phyloP scores from a whole-genome alignment of 768 basidiomycete species.

The Termitomyces sp. region DNA sequence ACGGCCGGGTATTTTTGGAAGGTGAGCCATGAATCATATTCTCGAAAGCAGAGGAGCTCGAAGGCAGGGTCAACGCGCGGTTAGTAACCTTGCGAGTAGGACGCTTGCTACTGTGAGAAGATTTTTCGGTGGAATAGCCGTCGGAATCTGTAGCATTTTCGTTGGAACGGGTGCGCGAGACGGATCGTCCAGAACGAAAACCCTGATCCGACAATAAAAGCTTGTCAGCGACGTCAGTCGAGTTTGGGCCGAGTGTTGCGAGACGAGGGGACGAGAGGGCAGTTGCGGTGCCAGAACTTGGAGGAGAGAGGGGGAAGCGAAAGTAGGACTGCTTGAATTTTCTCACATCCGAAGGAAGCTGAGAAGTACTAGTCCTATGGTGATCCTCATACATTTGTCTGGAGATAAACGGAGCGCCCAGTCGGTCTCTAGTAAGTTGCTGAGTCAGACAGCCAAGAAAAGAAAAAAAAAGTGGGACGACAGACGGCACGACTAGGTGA shows the following conservation, averaged over 20 bases:
- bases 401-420: slow-evolving; percentile 10
- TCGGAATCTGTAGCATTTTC: slow-evolving; percentile 37
- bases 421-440: background rate
- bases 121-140: slow-evolving; percentile 38
- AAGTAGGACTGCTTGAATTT: slow-evolving; percentile 21
- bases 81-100: slow-evolving; percentile 23
- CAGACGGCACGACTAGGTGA: background rate
- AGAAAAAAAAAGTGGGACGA: slow-evolving; percentile 17
- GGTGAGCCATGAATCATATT: slow-evolving; percentile 16
- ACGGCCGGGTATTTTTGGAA: slow-evolving; percentile 25
- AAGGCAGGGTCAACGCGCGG: slow-evolving; percentile 35
- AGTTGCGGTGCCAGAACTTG: slow-evolving; percentile 36
- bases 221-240: slow-evolving; percentile 20
- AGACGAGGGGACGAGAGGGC: slow-evolving; percentile 33
- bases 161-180: slow-evolving; percentile 20
- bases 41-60: slow-evolving; percentile 16
- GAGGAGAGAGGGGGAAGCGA: slow-evolving; percentile 42
- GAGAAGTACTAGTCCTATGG: slow-evolving; percentile 6
- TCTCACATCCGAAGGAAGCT: slow-evolving; percentile 14
- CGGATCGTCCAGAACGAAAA: slow-evolving; percentile 22
- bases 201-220: slow-evolving; percentile 3
- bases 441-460: slow-evolving; percentile 13
- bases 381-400: slow-evolving; percentile 14
- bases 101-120: slow-evolving; percentile 22
- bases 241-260: slow-evolving; percentile 18